A percentile compares a stretch with the other conserved stretches of the same genome.
These are phyloP conservation scores for Postia placenta DNA, from an alignment of 768 basidiomycete genomes.

Conservation along the genomic window DNA sequence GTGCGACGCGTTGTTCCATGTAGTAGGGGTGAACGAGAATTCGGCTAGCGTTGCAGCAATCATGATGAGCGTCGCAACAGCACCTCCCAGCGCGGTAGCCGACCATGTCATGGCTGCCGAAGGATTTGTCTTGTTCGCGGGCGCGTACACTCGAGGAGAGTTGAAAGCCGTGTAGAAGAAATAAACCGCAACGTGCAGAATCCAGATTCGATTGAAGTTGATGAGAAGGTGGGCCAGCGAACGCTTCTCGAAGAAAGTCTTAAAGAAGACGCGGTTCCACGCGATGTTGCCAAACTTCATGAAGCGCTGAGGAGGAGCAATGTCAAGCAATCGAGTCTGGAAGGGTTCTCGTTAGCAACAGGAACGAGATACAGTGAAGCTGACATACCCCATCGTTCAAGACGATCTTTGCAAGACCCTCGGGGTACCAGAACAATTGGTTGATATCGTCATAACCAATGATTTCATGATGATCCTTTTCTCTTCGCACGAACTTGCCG, in stretches of 20 bases:
- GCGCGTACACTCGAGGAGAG: conserved; percentile 87
- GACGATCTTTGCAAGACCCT: conserved; percentile 90
- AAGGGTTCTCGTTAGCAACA: conserved; percentile 1
- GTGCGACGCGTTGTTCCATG: conserved; percentile 98
- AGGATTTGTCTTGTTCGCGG: conserved; percentile 55
- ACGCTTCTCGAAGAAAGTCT: conserved; percentile 97
- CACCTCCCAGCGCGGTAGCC: conserved; percentile 92
- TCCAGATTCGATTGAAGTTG: conserved; percentile 99
- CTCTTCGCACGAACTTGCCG: conserved; percentile 89
- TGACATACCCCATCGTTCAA: conserved; percentile 73
- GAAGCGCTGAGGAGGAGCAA: conserved; percentile 88
- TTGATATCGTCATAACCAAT: conserved; percentile 99
- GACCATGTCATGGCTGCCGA: conserved; percentile 93
- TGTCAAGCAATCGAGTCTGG: conserved; percentile 87
- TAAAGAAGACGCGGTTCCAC: conserved; percentile 96
- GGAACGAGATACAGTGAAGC: not conserved
- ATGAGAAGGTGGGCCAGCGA: conserved; percentile 90
- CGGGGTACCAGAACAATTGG: conserved; percentile 99
- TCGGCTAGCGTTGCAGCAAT: conserved; percentile 89
- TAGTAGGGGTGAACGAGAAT: conserved; percentile 95
- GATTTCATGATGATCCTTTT: conserved; percentile 91
- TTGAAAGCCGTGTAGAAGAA: conserved; percentile 99
- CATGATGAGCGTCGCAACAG: conserved; percentile 91
- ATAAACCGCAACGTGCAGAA: conserved; percentile 87
- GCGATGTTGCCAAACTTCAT: conserved; percentile 88